Base-by-base conservation (phyloP, 805 yeast genomes). In the Nakazawaea siamensis region DNA sequence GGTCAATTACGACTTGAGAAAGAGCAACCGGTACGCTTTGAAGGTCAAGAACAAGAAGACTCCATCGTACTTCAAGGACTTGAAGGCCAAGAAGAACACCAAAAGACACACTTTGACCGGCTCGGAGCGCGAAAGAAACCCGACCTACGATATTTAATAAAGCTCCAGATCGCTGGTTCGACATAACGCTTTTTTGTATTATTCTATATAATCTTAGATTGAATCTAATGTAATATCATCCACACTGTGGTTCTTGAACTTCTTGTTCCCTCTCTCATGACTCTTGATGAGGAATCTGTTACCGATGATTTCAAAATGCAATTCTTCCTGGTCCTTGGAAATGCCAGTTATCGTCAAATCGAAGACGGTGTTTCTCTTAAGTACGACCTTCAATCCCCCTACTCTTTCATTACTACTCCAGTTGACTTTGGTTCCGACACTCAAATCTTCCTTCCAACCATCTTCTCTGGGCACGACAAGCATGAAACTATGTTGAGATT, bases 181-280 rank as follows among this genome's bases (percentile, higher is more conserved):
- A n/a, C n/a, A n/a, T n/a, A n/a, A n/a, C n/a, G n/a, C n/a, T n/a
- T n/a, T n/a, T n/a, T n/a, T n/a, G n/a, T n/a, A n/a, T n/a, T n/a
- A n/a, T n/a, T n/a, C n/a, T n/a, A n/a, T n/a, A n/a, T n/a, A n/a
- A n/a, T n/a, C n/a, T n/a, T n/a, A n/a, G n/a, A n/a, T n/a, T n/a
- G n/a, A n/a, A n/a, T n/a, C n/a, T 18, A 28, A 7, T 5, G 5
- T 15, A 12, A 75, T 47, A 50, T 77, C 82, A 40, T 73, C 80
- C 24, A 83, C 85, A 21, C 73, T 70, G 45, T 80, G 92, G 39
- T 77, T 72, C 58, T 88, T 88, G 64, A 86, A 86, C 60, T 88
- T 86, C 47, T 82, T 73, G 17, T 80, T 83, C 0, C 94, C 76
- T 39, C 97, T 66, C 47, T 88, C 97, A 8, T 74, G 73, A 27